Conservation (phyloP, 1,284 basidiomycete genomes). For the Fomitopsis pinicola region DNA sequence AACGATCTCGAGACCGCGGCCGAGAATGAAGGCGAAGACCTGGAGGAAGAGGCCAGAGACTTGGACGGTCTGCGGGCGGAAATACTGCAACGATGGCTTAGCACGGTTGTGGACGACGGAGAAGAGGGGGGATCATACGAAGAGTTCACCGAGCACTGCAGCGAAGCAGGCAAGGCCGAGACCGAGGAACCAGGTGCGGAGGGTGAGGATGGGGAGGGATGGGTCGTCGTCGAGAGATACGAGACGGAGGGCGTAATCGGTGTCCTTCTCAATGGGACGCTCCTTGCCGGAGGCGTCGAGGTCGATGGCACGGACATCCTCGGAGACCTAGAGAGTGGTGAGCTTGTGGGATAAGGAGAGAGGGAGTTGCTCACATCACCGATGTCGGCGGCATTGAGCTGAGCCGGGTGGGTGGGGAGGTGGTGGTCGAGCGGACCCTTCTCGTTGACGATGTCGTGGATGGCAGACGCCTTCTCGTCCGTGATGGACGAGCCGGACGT, state of each 20-base stretch:
- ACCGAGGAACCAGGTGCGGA: conserved; percentile 45
- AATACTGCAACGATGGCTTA: conserved; percentile 12
- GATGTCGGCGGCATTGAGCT: neutral
- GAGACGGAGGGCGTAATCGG: conserved; percentile 45
- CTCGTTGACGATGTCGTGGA: neutral
- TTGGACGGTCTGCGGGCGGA: conserved; percentile 48
- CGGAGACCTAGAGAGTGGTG: neutral
- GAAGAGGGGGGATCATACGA: conserved; percentile 35
- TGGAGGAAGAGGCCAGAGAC: conserved; percentile 57
- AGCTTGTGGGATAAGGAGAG: neutral
- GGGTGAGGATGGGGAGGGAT: conserved; percentile 42
- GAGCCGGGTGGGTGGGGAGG: neutral
- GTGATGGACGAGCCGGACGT: neutral
- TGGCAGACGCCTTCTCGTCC: neutral
- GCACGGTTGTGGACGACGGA: neutral
- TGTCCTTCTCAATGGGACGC: conserved; percentile 40
- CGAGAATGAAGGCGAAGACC: conserved; percentile 40
- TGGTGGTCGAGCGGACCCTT: neutral
- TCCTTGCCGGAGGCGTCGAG: conserved; percentile 27
- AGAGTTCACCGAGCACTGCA: conserved; percentile 55
- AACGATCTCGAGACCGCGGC: conserved; percentile 37
- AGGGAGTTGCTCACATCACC: neutral
- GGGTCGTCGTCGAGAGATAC: conserved; percentile 59
- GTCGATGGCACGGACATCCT: neutral
- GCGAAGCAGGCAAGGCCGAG: conserved; percentile 49